Conservation (phyloP, 2,329 filamentous ascomycete species). For the Paecilomyces niveus region DNA sequence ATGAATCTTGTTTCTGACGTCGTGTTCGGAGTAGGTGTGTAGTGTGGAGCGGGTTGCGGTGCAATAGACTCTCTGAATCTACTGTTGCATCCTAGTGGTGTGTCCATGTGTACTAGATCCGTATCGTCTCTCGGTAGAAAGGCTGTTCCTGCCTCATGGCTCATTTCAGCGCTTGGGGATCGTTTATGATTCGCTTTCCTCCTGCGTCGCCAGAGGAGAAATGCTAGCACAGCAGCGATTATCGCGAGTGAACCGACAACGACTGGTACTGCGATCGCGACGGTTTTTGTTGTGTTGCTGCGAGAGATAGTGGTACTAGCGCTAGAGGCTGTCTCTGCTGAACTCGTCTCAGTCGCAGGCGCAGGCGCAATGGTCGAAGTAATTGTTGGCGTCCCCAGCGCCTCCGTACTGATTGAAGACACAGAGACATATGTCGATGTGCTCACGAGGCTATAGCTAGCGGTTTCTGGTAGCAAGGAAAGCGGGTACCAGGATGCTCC, state of each 20-base stretch:
- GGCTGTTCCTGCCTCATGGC: not conserved
- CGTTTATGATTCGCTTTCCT: not conserved
- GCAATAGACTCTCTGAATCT: not conserved
- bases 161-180: not conserved
- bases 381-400: not conserved
- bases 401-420: not conserved
- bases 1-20: not conserved
- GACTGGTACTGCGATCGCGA: not conserved
- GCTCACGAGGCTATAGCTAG: not conserved
- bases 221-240: constrained; percentile 17
- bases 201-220: constrained; percentile 9
- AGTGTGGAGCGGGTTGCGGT: not conserved
- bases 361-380: not conserved
- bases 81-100: not conserved
- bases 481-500: not conserved
- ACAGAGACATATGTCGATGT: not conserved
- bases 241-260: not conserved
- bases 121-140: not conserved
- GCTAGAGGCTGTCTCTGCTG: not conserved
- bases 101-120: not conserved
- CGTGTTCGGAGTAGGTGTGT: not conserved
- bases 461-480: not conserved
- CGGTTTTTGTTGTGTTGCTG: not conserved
- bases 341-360: not conserved
- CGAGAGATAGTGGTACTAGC: not conserved